Base-by-base conservation (phyloP, 2,329 filamentous ascomycete genomes). In the Dothidotthia symphoricarpi region DNA sequence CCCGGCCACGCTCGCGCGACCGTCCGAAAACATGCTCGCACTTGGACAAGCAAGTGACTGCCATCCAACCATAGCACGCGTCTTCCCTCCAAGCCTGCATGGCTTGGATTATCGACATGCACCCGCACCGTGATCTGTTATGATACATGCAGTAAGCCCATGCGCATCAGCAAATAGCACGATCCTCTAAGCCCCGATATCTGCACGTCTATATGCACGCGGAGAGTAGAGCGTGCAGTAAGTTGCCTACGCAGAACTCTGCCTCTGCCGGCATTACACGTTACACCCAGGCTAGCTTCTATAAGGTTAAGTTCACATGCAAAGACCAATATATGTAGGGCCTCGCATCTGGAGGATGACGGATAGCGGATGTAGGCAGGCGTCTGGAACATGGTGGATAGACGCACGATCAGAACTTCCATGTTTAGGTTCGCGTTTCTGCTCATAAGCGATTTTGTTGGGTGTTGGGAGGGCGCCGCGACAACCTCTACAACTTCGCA, bases 371-470 rank as follows among this genome's bases (percentile, higher is more conserved):
- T 42, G 45, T 43, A 45, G 34, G 45, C 47, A 24, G 34, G 45
- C 47, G 27, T 39, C 19, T 51, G 37, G 35, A 41, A 44, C 45
- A 51, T 53, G 38, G 52, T 53, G 49, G 51, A 42, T 38, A 39
- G 37, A 51, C 37, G 52, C 45, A 50, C 50, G 53, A 59, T 57
- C 53, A 48, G 56, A 51, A 51, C 49, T 49, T 42, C 36, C 45
- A 44, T 48, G 49, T 39, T 36, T 28, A 33, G 36, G 32, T 35
- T 34, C 29, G 24, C 28, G 26, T 37, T 30, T 43, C 45, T 30
- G 38, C 17, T 36, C 29, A 39, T 39, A 28, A 24, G 30, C 24
- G 16, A 9, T 48, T 34, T 42, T 47, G 43, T 51, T 47, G 31
- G 32, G 37, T 17, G 37, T 39, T 33, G 45, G 34, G 39, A 29